Base-by-base conservation (phyloP, 2,329 filamentous ascomycete species). In the Fusarium pseudocircinatum region DNA sequence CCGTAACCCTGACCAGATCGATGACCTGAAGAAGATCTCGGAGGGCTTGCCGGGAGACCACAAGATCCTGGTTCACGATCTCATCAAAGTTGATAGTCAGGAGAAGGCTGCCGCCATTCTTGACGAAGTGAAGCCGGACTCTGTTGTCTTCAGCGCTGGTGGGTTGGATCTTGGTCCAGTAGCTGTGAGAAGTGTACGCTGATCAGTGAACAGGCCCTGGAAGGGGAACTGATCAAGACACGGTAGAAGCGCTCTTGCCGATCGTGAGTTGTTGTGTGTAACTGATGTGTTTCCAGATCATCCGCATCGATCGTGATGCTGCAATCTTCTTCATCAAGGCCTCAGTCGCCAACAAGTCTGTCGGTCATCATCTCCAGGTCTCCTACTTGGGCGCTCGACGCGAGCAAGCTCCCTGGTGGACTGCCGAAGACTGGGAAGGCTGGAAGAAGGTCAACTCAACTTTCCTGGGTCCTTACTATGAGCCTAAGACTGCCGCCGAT, bases 11-110 rank as follows among this genome's bases (percentile, higher is more conserved):
- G 88, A 89, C 2, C 93, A 95, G 70, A 86, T 88, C 57, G 76
- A 84, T 4, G 85, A 89, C 59, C 89, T 95, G 67, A 82, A 90
- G 74, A 87, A 86, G 58, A 85, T 92, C 4, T 87, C 85, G 61
- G 82, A 85, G 22, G 86, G 84, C 28, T 83, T 87, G 63, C 85
- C 85, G 6, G 90, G 91, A 22, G 90, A 87, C 60, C 81, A 94
- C 18, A 85, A 87, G 50, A 89, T 94, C 3, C 81, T 94, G 1
- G 85, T 95, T 7, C 87, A 87, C 74, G 93, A 89, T 74, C 72
- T 95, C 14, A 91, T 93, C 60, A 91, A 93, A 28, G 85, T 94
- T 37, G 86, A 88, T 39, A 82, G 79, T 0, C 88, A 92, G 72
- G 92, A 92, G 4, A 85, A 88, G 78, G 76, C 76, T 20, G 60